Conservation (phyloP, 352 stramenopile genomes). For the Phytophthora sp. region DNA sequence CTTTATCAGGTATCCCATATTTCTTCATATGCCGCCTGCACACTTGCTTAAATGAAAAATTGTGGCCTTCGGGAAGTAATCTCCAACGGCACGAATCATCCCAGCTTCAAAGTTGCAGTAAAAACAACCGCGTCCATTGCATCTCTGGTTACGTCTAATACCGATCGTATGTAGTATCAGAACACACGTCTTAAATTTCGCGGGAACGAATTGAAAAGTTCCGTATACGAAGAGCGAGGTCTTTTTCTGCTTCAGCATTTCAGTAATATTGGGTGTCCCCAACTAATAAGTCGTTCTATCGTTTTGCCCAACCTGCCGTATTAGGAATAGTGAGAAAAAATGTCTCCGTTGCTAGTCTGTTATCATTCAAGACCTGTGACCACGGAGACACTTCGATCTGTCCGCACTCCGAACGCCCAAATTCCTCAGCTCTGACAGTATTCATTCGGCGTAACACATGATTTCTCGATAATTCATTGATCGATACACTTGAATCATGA, state of each 20-base stretch:
- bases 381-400: too few species aligned
- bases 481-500: too few species aligned
- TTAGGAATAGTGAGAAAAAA: too few species aligned
- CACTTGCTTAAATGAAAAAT: conserved; percentile 21
- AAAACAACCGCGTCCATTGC: neutral
- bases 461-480: neutral
- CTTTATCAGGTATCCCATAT: neutral
- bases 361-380: neutral
- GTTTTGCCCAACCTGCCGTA: too few species aligned
- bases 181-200: conserved; percentile 7
- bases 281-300: too few species aligned
- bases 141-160: neutral
- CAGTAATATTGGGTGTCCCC: too few species aligned
- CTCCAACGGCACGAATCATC: neutral
- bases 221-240: too few species aligned
- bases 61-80: neutral
- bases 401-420: neutral
- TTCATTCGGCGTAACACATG: neutral
- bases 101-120: conserved; percentile 19
- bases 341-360: neutral
- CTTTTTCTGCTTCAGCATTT: too few species aligned
- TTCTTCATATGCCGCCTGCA: conserved; percentile 13
- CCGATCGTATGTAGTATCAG: conserved; percentile 7
- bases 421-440: neutral
- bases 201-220: too few species aligned